phyloP scores from a whole-genome alignment of 2,329 filamentous ascomycete genomes.

The Neurospora crassa region DNA sequence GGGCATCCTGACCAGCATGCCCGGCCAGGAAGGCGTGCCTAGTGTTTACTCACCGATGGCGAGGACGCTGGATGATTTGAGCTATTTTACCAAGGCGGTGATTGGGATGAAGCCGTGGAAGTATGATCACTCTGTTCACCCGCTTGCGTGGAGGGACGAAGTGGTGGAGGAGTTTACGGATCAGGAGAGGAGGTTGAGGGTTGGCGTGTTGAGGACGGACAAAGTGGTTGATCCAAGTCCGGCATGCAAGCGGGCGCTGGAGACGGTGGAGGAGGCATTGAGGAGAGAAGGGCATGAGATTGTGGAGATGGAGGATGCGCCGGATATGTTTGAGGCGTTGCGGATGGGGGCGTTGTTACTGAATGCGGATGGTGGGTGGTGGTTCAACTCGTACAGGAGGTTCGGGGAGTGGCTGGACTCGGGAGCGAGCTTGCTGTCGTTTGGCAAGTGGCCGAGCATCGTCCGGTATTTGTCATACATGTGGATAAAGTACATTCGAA shows the following conservation, averaged over 20 bases:
- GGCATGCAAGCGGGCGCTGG: slow-evolving; percentile 68
- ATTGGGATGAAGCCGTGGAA: slow-evolving; percentile 80
- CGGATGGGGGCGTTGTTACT: slow-evolving; percentile 70
- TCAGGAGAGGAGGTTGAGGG: slow-evolving; percentile 51
- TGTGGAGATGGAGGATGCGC: slow-evolving; percentile 46
- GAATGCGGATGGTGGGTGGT: slow-evolving; percentile 74
- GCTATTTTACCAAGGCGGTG: slow-evolving; percentile 72
- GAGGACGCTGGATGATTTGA: slow-evolving; percentile 70
- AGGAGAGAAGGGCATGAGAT: slow-evolving; percentile 66
- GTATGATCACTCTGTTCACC: slow-evolving; percentile 79
- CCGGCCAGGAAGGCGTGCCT: slow-evolving; percentile 81
- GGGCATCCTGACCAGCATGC: slow-evolving; percentile 79
- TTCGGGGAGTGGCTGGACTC: slow-evolving; percentile 70
- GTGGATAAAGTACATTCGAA: slow-evolving; percentile 75
- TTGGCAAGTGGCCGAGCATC: slow-evolving; percentile 50
- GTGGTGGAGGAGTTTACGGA: slow-evolving; percentile 48
- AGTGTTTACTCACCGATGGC: slow-evolving; percentile 92
- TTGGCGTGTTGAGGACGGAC: slow-evolving; percentile 72
- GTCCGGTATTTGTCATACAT: slow-evolving; percentile 81
- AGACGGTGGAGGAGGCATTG: slow-evolving; percentile 61
- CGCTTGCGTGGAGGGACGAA: slow-evolving; percentile 65
- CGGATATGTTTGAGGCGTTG: slow-evolving; percentile 65
- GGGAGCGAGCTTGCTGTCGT: slow-evolving; percentile 67
- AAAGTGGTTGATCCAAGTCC: slow-evolving; percentile 79
- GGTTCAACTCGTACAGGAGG: slow-evolving; percentile 67